Evolutionary conservation across 2,329 filamentous ascomycete genomes (phyloP).

Genomic region (Fusarium palustre): DNA sequence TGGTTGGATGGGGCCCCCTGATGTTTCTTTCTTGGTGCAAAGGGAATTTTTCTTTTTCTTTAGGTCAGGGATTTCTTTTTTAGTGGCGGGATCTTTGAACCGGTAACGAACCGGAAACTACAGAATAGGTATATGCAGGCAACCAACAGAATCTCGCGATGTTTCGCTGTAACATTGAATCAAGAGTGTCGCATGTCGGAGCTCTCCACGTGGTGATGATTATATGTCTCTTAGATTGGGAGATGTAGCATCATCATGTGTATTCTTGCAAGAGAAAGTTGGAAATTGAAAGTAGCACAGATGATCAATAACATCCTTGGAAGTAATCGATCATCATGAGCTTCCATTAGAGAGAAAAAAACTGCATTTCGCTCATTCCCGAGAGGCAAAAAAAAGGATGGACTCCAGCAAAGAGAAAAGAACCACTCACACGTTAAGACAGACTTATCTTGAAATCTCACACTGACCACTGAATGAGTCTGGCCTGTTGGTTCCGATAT

Average conservation of each 20-base stretch:
- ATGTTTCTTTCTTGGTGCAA: not conserved
- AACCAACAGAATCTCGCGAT: slow-evolving; percentile 39
- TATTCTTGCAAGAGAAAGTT: not conserved
- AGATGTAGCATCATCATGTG: not conserved
- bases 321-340: slow-evolving; percentile 7
- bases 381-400: slow-evolving; percentile 24
- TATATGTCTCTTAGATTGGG: not conserved
- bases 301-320: not conserved
- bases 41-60: slow-evolving; percentile 13
- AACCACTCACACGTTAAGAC: slow-evolving; percentile 20
- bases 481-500: slow-evolving; percentile 19
- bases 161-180: slow-evolving; percentile 22
- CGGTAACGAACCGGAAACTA: slow-evolving; percentile 25
- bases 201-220: not conserved
- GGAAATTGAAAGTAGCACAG: not conserved
- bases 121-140: not conserved
- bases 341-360: not conserved
- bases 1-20: slow-evolving; percentile 3
- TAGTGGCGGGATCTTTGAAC: slow-evolving; percentile 19
- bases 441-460: not conserved
- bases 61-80: not conserved
- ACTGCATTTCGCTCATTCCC: slow-evolving; percentile 23
- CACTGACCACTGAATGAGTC: not conserved
- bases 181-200: not conserved
- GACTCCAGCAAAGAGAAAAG: not conserved